Conservation (phyloP, 768 basidiomycete species). For the Lactifluus rugatus region DNA sequence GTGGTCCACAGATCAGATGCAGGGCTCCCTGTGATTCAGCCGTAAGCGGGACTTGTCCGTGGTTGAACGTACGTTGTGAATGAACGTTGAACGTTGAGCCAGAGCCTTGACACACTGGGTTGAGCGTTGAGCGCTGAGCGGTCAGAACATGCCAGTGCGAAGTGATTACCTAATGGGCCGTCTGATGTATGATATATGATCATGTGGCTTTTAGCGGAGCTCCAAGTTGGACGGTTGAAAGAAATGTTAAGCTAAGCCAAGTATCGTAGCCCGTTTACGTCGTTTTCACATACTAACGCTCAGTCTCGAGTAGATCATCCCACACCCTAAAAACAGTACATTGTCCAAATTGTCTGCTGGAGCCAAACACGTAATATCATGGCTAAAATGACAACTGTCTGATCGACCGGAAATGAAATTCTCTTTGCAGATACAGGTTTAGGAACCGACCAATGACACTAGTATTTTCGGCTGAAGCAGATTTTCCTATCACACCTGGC, state of each 20-base stretch:
- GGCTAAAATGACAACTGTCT: not conserved
- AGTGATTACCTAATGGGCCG: not conserved
- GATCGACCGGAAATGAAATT: not conserved
- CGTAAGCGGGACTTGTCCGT: too few species aligned
- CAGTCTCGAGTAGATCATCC: not conserved
- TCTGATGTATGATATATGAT: too few species aligned
- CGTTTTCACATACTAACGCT: not conserved
- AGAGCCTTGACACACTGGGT: too few species aligned
- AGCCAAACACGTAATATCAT: not conserved
- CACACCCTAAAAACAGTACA: not conserved
- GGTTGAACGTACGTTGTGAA: not conserved
- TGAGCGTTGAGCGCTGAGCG: too few species aligned
- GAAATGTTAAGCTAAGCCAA: not conserved
- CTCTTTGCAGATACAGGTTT: not conserved
- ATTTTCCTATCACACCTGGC: not conserved
- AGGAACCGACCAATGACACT: not conserved
- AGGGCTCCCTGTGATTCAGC: too few species aligned
- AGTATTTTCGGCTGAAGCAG: conserved; percentile 5
- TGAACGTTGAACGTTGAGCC: not conserved
- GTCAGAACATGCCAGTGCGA: too few species aligned
- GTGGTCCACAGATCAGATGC: too few species aligned
- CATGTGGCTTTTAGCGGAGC: too few species aligned
- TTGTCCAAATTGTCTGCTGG: not conserved
- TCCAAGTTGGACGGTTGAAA: too few species aligned
- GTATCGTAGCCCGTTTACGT: not conserved